A percentile compares a stretch with the other conserved stretches of the same genome.
phyloP scores from a whole-genome alignment of 768 basidiomycete species.

The Neoboletus subvelutipes region DNA sequence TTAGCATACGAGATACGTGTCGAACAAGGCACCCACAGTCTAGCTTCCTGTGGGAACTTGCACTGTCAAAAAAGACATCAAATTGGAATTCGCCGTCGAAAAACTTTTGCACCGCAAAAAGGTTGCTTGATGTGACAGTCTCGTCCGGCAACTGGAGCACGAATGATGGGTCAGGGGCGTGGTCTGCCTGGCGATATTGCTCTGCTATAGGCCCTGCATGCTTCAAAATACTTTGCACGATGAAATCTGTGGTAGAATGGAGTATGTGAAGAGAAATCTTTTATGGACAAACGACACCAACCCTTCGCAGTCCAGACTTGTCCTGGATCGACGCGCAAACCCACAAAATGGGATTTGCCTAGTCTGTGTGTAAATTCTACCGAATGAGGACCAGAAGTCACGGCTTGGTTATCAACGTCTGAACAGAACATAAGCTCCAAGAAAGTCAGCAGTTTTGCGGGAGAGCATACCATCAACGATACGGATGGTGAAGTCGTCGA shows the following conservation, averaged over 20 bases:
- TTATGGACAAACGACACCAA: slow-evolving; percentile 25
- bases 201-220: slow-evolving; percentile 54
- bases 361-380: slow-evolving; percentile 57
- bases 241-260: slow-evolving; percentile 45
- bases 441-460: neutral
- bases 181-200: slow-evolving; percentile 48
- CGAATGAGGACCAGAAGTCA: slow-evolving; percentile 56
- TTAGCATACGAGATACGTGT: slow-evolving; percentile 3
- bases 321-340: slow-evolving; percentile 58
- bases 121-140: slow-evolving; percentile 66
- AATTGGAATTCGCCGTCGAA: slow-evolving; percentile 87
- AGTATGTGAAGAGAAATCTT: neutral
- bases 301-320: slow-evolving; percentile 87
- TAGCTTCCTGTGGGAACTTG: slow-evolving; percentile 61
- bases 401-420: slow-evolving; percentile 60
- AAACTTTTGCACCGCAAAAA: slow-evolving; percentile 84
- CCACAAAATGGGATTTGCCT: slow-evolving; percentile 71
- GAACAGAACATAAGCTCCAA: slow-evolving; percentile 9
- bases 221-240: slow-evolving; percentile 59
- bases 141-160: slow-evolving; percentile 77
- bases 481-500: slow-evolving; percentile 81
- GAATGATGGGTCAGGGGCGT: slow-evolving; percentile 77
- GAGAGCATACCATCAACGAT: slow-evolving; percentile 66
- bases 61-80: slow-evolving; percentile 86
- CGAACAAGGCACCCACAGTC: slow-evolving; percentile 47